These are phyloP conservation scores for Capsicum baccatum DNA, from an alignment of 257 asterid species.

Conservation along the genomic window DNA sequence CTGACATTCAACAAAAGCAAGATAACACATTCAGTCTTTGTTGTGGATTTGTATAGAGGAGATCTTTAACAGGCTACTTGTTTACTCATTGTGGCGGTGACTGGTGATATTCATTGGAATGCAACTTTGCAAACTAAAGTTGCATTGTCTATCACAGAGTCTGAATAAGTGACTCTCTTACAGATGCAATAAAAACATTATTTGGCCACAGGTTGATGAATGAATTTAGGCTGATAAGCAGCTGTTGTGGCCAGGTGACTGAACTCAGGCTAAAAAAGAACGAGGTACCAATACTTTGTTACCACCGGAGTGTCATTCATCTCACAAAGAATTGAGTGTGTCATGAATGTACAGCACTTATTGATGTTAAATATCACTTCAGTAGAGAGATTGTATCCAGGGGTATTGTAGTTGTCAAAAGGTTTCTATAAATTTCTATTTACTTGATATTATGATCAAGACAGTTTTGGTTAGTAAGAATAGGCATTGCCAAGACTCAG, in stretches of 20 bases:
- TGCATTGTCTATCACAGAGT: neutral
- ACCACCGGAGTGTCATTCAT: neutral
- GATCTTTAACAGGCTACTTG: slow-evolving; percentile 16
- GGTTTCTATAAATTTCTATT: neutral
- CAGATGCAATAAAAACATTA: neutral
- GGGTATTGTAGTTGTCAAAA: neutral
- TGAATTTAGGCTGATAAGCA: neutral
- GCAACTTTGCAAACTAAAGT: neutral
- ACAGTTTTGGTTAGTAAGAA: neutral
- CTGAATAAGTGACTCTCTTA: neutral
- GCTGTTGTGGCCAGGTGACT: neutral
- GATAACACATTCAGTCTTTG: neutral
- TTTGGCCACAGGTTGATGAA: neutral
- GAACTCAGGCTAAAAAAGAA: neutral
- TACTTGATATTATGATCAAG: neutral
- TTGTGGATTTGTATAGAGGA: slow-evolving; percentile 14
- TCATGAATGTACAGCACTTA: neutral
- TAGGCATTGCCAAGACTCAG: neutral
- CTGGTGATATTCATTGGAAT: slow-evolving; percentile 4
- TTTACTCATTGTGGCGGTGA: slow-evolving; percentile 2
- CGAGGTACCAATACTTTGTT: neutral
- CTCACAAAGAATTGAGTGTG: neutral
- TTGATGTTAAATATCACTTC: neutral
- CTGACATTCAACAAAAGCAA: neutral
- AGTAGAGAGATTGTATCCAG: neutral